Base-by-base conservation (phyloP, 305 asterid species). In the Plantago rigida region DNA sequence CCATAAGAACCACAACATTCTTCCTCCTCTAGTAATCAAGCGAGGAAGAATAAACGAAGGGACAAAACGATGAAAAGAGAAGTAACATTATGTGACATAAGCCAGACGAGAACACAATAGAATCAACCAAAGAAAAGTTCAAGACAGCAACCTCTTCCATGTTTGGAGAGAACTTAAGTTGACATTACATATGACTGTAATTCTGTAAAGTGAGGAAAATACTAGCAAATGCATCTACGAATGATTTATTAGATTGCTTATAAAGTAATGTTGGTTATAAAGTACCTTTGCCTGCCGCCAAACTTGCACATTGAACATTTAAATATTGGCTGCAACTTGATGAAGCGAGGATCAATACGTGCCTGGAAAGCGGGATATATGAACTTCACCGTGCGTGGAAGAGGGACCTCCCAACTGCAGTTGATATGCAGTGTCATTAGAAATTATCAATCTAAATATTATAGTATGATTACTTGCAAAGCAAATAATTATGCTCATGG, bases 391-490 rank as follows among this genome's bases (percentile, higher is more conserved):
- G 82, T 65, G 63, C 61, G 86, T 69, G 96, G 97, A 66, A 77
- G 81, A 75, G 99, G 99, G 67, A 92, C 88, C 75, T 92, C 95
- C 99, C 99, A 92, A 82, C 97, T 89, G 82, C 75, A 78, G 60
- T 59, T 15, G 53, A 74, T 51, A 64, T 47, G 46, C 22, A 73
- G 59, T 11, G 55, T 65, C 64, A 71, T 62, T 64, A 31, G 39
- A 31, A 31, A 31, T 31, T 31, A 31, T 31, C 0, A 31, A 31
- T 4, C 5, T 4, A 31, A 5, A 31, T 3, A 3, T 31, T 31
- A 4, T 4, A 31, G 39, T 31, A 31, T 3, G 39, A 31, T 4
- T 31, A 31, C 39, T 31, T 31, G 7, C 5, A 4, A 31, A 31
- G 19, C 19, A 17, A 31, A 31, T 31, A 31, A 31, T 31, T 31